Evolutionary conservation across 257 asterid species (phyloP).

Genomic region (Catharanthus roseus): DNA sequence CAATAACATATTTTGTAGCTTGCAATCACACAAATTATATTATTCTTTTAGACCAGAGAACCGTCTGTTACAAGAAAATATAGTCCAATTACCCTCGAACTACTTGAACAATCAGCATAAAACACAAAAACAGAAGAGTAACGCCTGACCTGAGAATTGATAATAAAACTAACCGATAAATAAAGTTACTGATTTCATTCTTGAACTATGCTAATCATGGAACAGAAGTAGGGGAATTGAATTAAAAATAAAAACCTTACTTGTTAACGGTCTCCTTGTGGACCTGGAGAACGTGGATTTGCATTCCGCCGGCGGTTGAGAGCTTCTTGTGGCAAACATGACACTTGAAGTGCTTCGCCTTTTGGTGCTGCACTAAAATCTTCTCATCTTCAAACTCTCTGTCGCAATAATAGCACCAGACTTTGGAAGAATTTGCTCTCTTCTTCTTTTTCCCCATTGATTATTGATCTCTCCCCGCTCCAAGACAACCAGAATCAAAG

Average conservation of each 20-base stretch:
- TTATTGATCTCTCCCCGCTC: not conserved
- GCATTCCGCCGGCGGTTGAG: slow-evolving; percentile 96
- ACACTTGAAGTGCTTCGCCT: slow-evolving; percentile 95
- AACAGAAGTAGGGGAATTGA: not conserved
- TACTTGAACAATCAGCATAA: no score
- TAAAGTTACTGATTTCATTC: no score
- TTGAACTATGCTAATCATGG: not conserved
- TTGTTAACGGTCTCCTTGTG: slow-evolving; percentile 85
- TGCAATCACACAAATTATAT: no score
- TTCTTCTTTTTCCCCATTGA: slow-evolving; percentile 95
- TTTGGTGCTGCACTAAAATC: slow-evolving; percentile 94
- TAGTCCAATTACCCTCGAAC: no score
- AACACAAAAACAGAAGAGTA: not conserved
- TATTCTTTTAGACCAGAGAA: no score
- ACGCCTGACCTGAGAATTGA: no score
- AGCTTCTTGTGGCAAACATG: slow-evolving; percentile 96
- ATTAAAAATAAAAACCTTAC: slow-evolving; percentile 22
- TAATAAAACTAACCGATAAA: no score
- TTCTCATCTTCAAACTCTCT: slow-evolving; percentile 97
- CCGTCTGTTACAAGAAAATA: no score
- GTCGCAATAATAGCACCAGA: slow-evolving; percentile 96
- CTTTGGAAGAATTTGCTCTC: slow-evolving; percentile 64
- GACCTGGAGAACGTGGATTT: slow-evolving; percentile 93
- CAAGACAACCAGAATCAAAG: not conserved
- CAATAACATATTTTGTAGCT: no score